Evolutionary conservation across 139 green algal species (phyloP).

Genomic region (Closterium sp.): DNA sequence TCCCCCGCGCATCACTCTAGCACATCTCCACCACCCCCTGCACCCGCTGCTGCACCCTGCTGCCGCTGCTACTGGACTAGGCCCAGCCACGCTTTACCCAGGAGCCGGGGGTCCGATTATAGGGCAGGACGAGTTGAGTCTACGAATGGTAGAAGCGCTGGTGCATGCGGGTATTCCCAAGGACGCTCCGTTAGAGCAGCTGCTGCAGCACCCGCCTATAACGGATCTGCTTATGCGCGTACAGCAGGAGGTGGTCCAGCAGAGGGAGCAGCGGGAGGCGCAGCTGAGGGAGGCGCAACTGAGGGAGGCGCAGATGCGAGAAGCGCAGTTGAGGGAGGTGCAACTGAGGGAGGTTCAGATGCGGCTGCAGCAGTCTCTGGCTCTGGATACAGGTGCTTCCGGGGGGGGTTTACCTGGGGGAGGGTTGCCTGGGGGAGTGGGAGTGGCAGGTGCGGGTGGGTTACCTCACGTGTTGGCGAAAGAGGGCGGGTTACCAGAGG

Average conservation of each 20-base stretch:
- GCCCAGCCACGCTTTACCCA: background rate
- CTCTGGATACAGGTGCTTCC: background rate
- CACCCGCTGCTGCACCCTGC: background rate
- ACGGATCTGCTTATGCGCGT: background rate
- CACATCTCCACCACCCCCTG: background rate
- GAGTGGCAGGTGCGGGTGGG: background rate
- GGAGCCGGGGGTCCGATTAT: background rate
- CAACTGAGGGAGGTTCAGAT: background rate
- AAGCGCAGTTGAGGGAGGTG: background rate
- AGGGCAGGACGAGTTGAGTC: background rate
- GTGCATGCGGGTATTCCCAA: slow-evolving; percentile 12
- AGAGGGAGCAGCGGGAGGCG: background rate
- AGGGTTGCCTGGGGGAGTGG: background rate
- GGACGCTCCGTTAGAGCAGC: slow-evolving; percentile 7
- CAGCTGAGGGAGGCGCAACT: background rate
- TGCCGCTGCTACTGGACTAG: background rate
- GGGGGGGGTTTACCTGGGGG: no score
- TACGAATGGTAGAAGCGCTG: slow-evolving; percentile 11
- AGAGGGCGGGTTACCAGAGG: background rate
- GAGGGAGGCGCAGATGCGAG: background rate
- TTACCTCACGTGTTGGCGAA: background rate
- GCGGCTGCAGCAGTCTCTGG: background rate
- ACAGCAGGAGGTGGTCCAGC: background rate
- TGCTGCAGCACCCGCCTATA: background rate
- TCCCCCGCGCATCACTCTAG: background rate